Evolutionary conservation across 495 filamentous ascomycete species (phyloP), one percentile per base, ranked within the genome.

Genomic region (Penicillium manginii): DNA sequence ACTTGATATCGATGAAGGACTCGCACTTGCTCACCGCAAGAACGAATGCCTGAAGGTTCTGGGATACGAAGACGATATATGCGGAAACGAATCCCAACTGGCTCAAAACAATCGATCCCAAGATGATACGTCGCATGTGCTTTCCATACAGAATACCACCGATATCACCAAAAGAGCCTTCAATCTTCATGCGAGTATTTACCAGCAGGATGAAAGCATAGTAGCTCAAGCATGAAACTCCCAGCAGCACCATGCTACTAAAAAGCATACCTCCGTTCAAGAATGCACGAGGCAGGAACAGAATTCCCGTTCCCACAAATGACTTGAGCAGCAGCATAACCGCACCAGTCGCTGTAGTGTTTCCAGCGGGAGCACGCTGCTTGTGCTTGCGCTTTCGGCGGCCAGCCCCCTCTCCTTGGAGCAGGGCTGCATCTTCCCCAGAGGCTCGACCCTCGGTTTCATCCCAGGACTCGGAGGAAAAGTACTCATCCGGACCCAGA

Each of bases 181-280:
- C 85, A 39, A 97, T 84, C 67, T 85, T 90, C 43, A 96, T 74
- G 52, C 96, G 86, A 9, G 92, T 92, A 56, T 86, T 88, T 32
- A 97, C 92, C 18, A 98, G 83, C 19, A 98, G 79, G 14, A 98
- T 90, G 73, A 98, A 98, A 74, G 91, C 96, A 77, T 97, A 97
- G 73, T 94, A 98, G 66, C 90, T 96, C 52, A 98, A 74, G 3
- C 83, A 70, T 2, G 94, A 92, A 19, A 97, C 90, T 55, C 81
- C 84, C 17, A 98, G 78, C 14, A 98, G 81, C 32, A 98, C 91
- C 52, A 96, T 56, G 69, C 91, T 96, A 69, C 91, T 96, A 75
- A 98, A 98, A 40, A 98, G 75, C 91, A 98, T 97, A 54, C 94
- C 94, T 48, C 94, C 94, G 64, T 98, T 98, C 46, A 96, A 82